A percentile compares a stretch with the other conserved stretches of the same genome.
Evolutionary conservation across 2,329 filamentous ascomycete genomes (phyloP).

Genomic region (Exophiala sp.): DNA sequence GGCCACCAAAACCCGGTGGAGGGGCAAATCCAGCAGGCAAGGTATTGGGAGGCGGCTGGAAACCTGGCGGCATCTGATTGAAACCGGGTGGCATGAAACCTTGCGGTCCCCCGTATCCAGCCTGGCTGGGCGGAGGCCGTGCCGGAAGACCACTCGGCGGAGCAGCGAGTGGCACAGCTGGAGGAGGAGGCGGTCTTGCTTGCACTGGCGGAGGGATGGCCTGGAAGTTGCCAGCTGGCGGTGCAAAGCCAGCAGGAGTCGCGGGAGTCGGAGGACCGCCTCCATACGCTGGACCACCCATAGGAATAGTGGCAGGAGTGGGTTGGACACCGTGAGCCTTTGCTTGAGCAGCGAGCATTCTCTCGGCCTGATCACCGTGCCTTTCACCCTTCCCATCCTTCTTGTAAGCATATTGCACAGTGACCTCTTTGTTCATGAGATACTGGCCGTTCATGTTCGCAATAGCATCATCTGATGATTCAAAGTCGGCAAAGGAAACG

Average conservation of each 20-base stretch:
- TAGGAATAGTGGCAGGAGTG: slow-evolving; percentile 64
- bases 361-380: slow-evolving; percentile 89
- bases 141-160: slow-evolving; percentile 55
- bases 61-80: slow-evolving; percentile 35
- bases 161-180: slow-evolving; percentile 45
- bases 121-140: slow-evolving; percentile 63
- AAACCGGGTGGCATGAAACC: slow-evolving; percentile 46
- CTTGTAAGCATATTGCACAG: slow-evolving; percentile 98
- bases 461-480: slow-evolving; percentile 85
- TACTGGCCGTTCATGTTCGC: slow-evolving; percentile 93
- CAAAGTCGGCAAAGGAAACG: slow-evolving; percentile 86
- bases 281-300: slow-evolving; percentile 37
- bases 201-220: slow-evolving; percentile 39
- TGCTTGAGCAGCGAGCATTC: slow-evolving; percentile 83
- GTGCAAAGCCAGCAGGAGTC: slow-evolving; percentile 40
- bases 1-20: slow-evolving; percentile 43
- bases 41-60: slow-evolving; percentile 32
- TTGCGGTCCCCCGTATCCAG: slow-evolving; percentile 61
- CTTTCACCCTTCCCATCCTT: slow-evolving; percentile 97
- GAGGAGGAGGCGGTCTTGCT: slow-evolving; percentile 51
- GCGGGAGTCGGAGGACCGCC: slow-evolving; percentile 28
- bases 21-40: slow-evolving; percentile 48
- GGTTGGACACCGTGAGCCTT: slow-evolving; percentile 90
- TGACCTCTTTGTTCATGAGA: slow-evolving; percentile 92
- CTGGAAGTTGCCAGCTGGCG: slow-evolving; percentile 38